Base-by-base conservation (phyloP, 441 rosid species). In the Erodium texanum region DNA sequence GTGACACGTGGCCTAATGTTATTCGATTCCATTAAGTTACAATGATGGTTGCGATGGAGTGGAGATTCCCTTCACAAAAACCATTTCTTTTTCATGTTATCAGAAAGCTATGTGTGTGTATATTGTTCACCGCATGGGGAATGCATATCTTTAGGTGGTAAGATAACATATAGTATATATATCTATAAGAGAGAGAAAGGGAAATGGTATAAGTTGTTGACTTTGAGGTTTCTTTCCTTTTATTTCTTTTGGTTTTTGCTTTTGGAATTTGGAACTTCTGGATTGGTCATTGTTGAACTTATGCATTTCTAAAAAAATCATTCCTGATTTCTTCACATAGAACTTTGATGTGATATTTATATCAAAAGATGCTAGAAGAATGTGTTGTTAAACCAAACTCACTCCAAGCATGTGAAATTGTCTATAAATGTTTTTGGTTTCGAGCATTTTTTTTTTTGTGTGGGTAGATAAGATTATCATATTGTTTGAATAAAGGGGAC, bases 1-100 rank as follows among this genome's bases (percentile, higher is more conserved):
- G 27, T 68, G 50, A 56, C 72, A 62, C 72, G 65, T 70, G 66
- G 64, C 52, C 23, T 64, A 3, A 10, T 0, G 20, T 5, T 18
- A 32, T 65, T 19, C 10, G 32, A 70, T 56, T 3, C 63, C 24
- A 29, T 48, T 27, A 43, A 43, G 50, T 14, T 43, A 43, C n/a
- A 43, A 43, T 43, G 50, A 43, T 43, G 50, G 50, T 43, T 43
- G 50, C 11, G 50, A 43, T 43, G 10, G 50, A 43, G 50, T 43
- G 50, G 50, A 43, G 50, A 43, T 43, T 43, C 50, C 50, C 12
- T 43, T 43, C 50, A 11, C 50, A 43, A 43, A 43, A 43, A 43
- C n/a, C 15, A 43, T 43, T 43, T 43, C 50, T 9, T 43, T 43
- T 43, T 29, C 34, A 43, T 43, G 50, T 43, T 43, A 43, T 43